These are phyloP conservation scores for Andrographis paniculata DNA, from an alignment of 305 asterid species.

Conservation along the genomic window DNA sequence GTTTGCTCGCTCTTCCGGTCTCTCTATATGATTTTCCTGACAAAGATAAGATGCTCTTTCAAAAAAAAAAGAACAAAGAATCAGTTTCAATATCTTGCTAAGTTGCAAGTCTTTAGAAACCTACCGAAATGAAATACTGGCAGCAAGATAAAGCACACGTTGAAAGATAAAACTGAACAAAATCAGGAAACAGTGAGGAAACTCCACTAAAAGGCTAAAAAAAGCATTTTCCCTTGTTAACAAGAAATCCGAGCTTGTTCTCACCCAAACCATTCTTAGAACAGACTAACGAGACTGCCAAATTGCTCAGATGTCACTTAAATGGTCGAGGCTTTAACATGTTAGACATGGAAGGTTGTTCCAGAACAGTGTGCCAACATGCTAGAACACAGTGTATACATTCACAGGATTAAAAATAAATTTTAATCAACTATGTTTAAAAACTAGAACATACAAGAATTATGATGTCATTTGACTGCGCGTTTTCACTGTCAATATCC, in stretches of 20 bases:
- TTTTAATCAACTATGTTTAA: constrained; percentile 7
- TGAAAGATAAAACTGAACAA: neutral
- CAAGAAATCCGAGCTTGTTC: neutral
- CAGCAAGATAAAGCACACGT: too few species aligned
- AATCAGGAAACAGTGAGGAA: too few species aligned
- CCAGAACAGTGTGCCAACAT: constrained; percentile 4
- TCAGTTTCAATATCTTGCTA: neutral
- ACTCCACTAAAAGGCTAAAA: neutral
- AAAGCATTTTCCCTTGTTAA: neutral
- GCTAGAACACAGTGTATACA: neutral
- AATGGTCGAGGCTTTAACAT: constrained; percentile 8
- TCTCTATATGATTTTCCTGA: constrained; percentile 66
- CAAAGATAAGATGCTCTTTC: constrained; percentile 9
- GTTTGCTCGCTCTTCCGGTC: constrained; percentile 46
- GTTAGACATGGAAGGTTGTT: constrained; percentile 10
- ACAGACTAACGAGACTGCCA: constrained; percentile 11
- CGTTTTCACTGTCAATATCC: constrained; percentile 62
- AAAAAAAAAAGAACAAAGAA: neutral
- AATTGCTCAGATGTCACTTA: neutral
- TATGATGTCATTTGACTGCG: constrained; percentile 56
- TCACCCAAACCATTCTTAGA: constrained; percentile 7
- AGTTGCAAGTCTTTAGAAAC: too few species aligned
- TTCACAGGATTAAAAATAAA: constrained; percentile 1
- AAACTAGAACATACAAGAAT: constrained; percentile 62
- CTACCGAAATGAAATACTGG: too few species aligned